phyloP scores from a whole-genome alignment of 2,329 filamentous ascomycete genomes.

The Aureobasidium sp. region DNA sequence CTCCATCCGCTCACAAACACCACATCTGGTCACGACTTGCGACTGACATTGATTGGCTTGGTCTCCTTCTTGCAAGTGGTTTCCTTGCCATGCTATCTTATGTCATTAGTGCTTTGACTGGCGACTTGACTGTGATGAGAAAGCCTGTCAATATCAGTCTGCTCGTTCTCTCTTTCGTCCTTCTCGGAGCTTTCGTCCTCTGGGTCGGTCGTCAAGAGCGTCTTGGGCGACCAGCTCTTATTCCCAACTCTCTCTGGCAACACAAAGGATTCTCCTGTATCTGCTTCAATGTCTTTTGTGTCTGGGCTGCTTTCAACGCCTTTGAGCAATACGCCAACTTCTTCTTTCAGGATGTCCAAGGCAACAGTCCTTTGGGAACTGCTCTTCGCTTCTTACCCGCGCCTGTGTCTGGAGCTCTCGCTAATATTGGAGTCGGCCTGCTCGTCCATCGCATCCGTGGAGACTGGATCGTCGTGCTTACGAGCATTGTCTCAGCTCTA shows the following conservation, averaged over 20 bases:
- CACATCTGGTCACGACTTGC: slow-evolving; percentile 25
- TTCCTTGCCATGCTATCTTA: slow-evolving; percentile 43
- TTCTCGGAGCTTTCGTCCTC: slow-evolving; percentile 44
- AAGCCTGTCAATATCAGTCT: slow-evolving; percentile 29
- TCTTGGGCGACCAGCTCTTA: slow-evolving; percentile 45
- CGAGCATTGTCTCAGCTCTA: slow-evolving; percentile 33
- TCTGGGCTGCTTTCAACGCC: slow-evolving; percentile 34
- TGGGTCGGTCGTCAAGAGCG: slow-evolving; percentile 49
- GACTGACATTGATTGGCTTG: slow-evolving; percentile 49
- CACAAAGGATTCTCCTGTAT: slow-evolving; percentile 50
- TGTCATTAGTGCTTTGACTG: slow-evolving; percentile 32
- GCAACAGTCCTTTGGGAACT: slow-evolving; percentile 29
- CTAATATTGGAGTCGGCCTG: slow-evolving; percentile 41
- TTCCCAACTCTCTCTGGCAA: slow-evolving; percentile 58
- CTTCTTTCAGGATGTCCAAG: slow-evolving; percentile 38
- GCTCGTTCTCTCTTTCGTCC: slow-evolving; percentile 37
- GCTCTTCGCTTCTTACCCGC: slow-evolving; percentile 39
- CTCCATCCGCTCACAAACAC: slow-evolving; percentile 7
- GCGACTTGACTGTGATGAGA: slow-evolving; percentile 21
- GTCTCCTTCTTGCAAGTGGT: slow-evolving; percentile 40
- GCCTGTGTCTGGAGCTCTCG: slow-evolving; percentile 33
- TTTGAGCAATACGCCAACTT: slow-evolving; percentile 36
- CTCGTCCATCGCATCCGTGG: slow-evolving; percentile 41
- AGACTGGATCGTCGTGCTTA: slow-evolving; percentile 30
- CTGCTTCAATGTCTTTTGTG: slow-evolving; percentile 40